These are phyloP conservation scores for Meredithiella fracta DNA, from an alignment of 2,329 filamentous ascomycete genomes.

Conservation along the genomic window DNA sequence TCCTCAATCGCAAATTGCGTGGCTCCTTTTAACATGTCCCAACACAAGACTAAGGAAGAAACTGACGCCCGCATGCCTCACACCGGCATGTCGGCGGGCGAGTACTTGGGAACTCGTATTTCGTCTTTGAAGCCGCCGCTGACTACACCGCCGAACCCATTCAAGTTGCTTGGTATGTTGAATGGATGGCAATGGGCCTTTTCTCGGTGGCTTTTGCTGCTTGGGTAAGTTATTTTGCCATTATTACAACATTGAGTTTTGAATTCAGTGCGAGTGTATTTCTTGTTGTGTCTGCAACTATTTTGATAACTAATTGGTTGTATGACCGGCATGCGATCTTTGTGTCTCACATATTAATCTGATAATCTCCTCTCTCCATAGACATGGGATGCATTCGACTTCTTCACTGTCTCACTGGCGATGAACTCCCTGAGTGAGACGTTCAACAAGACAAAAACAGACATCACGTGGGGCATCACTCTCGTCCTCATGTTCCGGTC, in stretches of 20 bases:
- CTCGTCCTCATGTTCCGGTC: conserved; percentile 59
- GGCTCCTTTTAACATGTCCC: background rate
- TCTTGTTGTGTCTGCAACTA: background rate
- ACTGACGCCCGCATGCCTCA: conserved; percentile 23
- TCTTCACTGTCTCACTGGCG: conserved; percentile 64
- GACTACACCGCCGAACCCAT: conserved; percentile 36
- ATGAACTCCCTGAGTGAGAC: conserved; percentile 48
- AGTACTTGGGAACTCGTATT: conserved; percentile 37
- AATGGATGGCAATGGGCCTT: conserved; percentile 35
- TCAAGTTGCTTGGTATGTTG: conserved; percentile 32
- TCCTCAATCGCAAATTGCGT: background rate
- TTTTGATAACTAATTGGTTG: too few species aligned
- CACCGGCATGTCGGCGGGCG: conserved; percentile 20
- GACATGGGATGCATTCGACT: conserved; percentile 73
- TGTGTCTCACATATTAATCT: background rate
- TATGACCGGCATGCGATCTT: too few species aligned
- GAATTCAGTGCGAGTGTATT: background rate
- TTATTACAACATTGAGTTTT: background rate
- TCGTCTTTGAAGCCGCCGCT: conserved; percentile 41
- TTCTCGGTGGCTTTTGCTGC: conserved; percentile 38
- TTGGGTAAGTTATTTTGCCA: conserved; percentile 29
- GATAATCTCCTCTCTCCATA: conserved; percentile 25
- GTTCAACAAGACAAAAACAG: conserved; percentile 37
- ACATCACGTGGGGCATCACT: conserved; percentile 59
- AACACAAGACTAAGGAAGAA: background rate